A percentile compares a stretch with the other conserved stretches of the same genome.
Evolutionary conservation across 371 early-diverging fungal genomes (phyloP).

Genomic region (Mortierella sp.): DNA sequence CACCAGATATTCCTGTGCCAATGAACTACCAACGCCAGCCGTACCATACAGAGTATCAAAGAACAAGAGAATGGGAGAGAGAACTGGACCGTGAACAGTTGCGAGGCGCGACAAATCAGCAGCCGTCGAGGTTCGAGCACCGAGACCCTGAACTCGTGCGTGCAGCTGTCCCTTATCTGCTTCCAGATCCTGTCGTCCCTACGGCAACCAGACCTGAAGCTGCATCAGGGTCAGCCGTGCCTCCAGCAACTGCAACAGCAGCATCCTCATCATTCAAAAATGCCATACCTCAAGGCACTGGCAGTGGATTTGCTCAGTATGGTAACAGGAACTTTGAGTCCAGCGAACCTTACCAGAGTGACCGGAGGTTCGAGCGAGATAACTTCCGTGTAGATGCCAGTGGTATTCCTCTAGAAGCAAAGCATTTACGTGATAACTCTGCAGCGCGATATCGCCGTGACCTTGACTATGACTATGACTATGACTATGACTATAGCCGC

Average conservation of each 20-base stretch:
- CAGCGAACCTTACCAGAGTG: conserved; percentile 4
- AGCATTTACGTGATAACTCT: neutral
- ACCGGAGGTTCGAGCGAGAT: neutral
- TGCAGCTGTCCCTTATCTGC: conserved; percentile 9
- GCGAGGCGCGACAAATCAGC: neutral
- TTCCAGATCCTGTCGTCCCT: conserved; percentile 14
- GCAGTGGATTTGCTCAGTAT: conserved; percentile 8
- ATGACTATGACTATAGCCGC: neutral
- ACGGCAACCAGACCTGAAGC: conserved; percentile 6
- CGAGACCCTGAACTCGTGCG: conserved; percentile 25
- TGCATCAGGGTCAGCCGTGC: neutral
- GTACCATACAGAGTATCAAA: neutral
- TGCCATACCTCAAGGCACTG: neutral
- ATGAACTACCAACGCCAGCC: conserved; percentile 13
- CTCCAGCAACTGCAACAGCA: neutral
- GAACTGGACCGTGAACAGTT: conserved; percentile 1
- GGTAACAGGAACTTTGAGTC: conserved; percentile 20
- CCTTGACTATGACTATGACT: neutral
- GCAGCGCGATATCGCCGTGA: neutral
- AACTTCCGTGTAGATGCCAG: neutral
- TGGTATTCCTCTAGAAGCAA: neutral
- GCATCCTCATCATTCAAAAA: neutral
- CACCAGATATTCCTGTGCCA: conserved; percentile 34
- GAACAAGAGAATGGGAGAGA: neutral
- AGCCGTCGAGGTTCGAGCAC: conserved; percentile 14